Evolutionary conservation across 2,329 filamentous ascomycete genomes (phyloP), one percentile per base, ranked within the genome.

Genomic region (Sphaerulina musiva): DNA sequence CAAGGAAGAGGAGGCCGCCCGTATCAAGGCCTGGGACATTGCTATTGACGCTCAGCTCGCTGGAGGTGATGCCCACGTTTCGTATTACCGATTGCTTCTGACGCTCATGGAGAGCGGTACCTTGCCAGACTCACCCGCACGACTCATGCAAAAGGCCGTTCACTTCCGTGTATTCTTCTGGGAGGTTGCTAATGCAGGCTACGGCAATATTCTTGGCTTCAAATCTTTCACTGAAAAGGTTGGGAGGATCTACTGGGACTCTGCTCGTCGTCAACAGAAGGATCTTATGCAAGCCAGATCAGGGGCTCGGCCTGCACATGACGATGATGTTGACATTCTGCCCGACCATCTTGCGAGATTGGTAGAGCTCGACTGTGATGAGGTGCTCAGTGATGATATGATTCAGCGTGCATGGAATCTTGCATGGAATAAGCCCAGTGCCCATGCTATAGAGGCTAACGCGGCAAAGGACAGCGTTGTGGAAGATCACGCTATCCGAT

Each of bases 31-130:
- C 0, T 97, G 92, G 92, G 81, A 86, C 34, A 95, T 95, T 65
- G 91, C 91, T 11, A 80, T 96, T 51, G 92, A 97, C 70, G 90
- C 92, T 26, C 92, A 96, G 69, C 79, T 97, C 17, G 89, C 89
- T 8, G 92, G 92, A 41, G 91, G 92, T 11, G 92, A 96, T 70
- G 81, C 85, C 7, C 88, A 95, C 69, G 87, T 96, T 62, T 95
- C 86, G 76, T 90, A 87, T 70, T 90, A 88, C 69, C 84, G 92
- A 47, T 78, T 96, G 32, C 81, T 92, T 0, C 76, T 96, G 47
- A 95, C 91, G 0, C 78, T 96, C 26, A 84, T 96, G 65, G 90
- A 91, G 7, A 95, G 91, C 1, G 85, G 86, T 23, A 95, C 91
- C 0, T 77, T 96, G 1, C 90, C 91, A 9, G 83, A 89, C 55